Evolutionary conservation across 2,329 filamentous ascomycete species (phyloP), one percentile per base, ranked within the genome.

Genomic region (Dryadomyces sulphureus): DNA sequence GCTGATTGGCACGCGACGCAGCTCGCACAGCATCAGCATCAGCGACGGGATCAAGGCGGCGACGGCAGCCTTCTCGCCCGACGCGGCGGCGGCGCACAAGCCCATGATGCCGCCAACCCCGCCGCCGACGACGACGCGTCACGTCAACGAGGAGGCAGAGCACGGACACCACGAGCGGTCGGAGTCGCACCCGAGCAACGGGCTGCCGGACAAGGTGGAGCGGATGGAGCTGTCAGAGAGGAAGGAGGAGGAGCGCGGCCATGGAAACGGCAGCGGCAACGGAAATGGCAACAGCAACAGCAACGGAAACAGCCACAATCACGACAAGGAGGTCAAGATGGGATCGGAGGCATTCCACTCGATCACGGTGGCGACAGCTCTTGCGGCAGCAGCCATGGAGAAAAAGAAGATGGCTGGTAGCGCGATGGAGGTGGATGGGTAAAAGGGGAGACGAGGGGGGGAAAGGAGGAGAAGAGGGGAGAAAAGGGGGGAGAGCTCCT

Each of bases 391-490:
- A 12, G 14, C 40, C 36, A n/a, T n/a, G 41, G 40, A 24, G 21
- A 46, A 25, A 16, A 21, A n/a, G 24, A 27, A 11, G 39, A 42
- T 17, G 19, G 32, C 43, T 3, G 32, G 35, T 36, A 36, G 17
- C 3, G 42, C 47, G 30, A 51, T 52, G 50, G 46, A 49, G 17
- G 38, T 51, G 1, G 50, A 52, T 22, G 35, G 41, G 5, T 51
- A 30, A 48, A 48, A 39, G 9, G 9, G 27, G 4, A 3, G 11
- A 32, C 11, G 11, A 8, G 16, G 16, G 16, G 16, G 11, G 9
- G 27, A 14, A 32, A 32, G 16, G n/a, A n/a, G n/a, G n/a, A n/a
- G n/a, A n/a, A 16, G 9, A 14, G 4, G 4, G 11, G 16, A 32
- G 11, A 8, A 32, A 32, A 32, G 16, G 11, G 9, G 27, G 7